Percentiles rank a stretch among this genome's conserved stretches.
These are phyloP conservation scores for Aspergillus asperescens DNA, from an alignment of 495 filamentous ascomycete species.

Conservation along the genomic window DNA sequence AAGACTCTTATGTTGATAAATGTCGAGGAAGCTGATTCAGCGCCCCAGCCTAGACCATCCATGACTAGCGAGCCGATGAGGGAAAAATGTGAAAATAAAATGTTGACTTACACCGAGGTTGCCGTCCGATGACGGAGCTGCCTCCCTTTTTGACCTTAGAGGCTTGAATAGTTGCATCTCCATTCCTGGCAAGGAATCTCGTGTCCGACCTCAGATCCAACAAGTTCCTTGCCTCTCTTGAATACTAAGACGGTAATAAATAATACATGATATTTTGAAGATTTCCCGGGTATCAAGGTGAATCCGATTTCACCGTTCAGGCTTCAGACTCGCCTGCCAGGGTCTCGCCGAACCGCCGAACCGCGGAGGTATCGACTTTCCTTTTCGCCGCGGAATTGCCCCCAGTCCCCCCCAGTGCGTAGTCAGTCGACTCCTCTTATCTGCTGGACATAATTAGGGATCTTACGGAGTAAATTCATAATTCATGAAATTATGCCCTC, in stretches of 20 bases:
- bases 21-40: background rate
- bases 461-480: too few species aligned
- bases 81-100: too few species aligned
- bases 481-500: too few species aligned
- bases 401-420: too few species aligned
- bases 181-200: too few species aligned
- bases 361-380: constrained; percentile 14
- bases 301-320: too few species aligned
- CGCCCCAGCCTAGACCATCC: background rate
- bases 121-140: constrained; percentile 30
- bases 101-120: constrained; percentile 13
- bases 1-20: too few species aligned
- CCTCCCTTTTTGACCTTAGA: background rate
- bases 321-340: constrained; percentile 5
- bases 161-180: background rate
- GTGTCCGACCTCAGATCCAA: background rate
- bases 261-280: too few species aligned
- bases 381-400: constrained; percentile 8
- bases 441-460: constrained; percentile 10
- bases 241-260: too few species aligned
- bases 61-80: background rate
- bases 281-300: too few species aligned
- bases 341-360: constrained; percentile 14
- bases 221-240: background rate
- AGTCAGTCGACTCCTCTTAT: constrained; percentile 7